Base-by-base conservation (phyloP, 768 basidiomycete species). In the Galerina marginata region DNA sequence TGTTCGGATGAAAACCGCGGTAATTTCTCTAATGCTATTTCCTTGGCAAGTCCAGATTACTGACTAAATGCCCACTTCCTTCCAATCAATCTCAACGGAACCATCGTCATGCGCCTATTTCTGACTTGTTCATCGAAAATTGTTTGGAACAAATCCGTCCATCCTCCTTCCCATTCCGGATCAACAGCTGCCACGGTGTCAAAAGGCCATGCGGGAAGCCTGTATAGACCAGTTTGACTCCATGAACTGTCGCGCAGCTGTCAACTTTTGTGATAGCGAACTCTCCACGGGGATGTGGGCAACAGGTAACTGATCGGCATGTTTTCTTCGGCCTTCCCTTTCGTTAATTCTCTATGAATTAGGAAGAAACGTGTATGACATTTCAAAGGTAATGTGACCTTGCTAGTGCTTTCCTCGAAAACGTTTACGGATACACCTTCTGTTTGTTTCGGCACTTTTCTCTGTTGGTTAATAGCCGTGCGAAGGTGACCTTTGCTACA, bases 181-280 rank as follows among this genome's bases (percentile, higher is more conserved):
- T 54, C 14, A 20, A 53, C 64, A 90, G 88, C 77, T 92, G 20
- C 87, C 90, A 20, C 84, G 86, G 48, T 95, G 92, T 71, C 75
- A 86, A 64, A 79, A 78, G 60, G 79, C 79, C 39, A 79, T 90
- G 70, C 73, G 79, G n/a, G 71, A 78, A 44, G 77, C 77, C 46
- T 94, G 92, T 62, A 79, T 92, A 33, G 82, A 91, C 56, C 75
- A 75, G 14, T 88, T 88, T 63, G 91, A 95, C 70, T 72, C 78
- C 20, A 85, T 89, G 39, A 78, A 83, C 59, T 94, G 92, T 66
- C 75, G 73, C n/a, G 88, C 87, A 11, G 88, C 91, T 2, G 78
- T 85, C 51, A 71, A 63, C 9, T 92, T 92, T 71, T 95, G 93
- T 71, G 79, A 84, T 52, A 72, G 68, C 20, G 79, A 86, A 61